Conservation (phyloP, 805 yeast genomes). For the Ogataea minuta region DNA sequence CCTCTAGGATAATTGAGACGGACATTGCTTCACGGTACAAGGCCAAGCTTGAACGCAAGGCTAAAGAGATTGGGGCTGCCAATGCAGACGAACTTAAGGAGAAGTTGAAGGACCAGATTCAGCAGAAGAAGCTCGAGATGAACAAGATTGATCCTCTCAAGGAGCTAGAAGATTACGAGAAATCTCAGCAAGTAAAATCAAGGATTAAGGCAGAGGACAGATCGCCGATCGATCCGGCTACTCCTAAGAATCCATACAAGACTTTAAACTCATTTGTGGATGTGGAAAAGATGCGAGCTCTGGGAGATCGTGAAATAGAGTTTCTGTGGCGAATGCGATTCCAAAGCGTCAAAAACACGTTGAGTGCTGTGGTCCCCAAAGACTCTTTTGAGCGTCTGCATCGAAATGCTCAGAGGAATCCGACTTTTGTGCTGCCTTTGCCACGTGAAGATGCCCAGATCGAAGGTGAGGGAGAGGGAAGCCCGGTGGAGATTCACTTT, state of each 20-base stretch:
- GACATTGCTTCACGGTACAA: slow-evolving; percentile 39
- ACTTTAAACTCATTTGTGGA: slow-evolving; percentile 71
- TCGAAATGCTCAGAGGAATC: slow-evolving; percentile 66
- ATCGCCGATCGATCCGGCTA: slow-evolving; percentile 38
- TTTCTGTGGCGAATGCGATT: slow-evolving; percentile 89
- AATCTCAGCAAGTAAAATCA: slow-evolving; percentile 21
- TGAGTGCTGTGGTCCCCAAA: slow-evolving; percentile 63
- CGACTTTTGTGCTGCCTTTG: slow-evolving; percentile 85
- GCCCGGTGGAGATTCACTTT: slow-evolving; percentile 74
- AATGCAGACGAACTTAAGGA: slow-evolving; percentile 59
- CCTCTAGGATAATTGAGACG: slow-evolving; percentile 30
- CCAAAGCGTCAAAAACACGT: slow-evolving; percentile 51
- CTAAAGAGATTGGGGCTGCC: slow-evolving; percentile 41
- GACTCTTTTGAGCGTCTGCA: slow-evolving; percentile 62
- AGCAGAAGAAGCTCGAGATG: slow-evolving; percentile 51
- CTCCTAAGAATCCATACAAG: slow-evolving; percentile 54
- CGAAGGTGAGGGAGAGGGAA: slow-evolving; percentile 31
- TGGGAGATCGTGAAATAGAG: slow-evolving; percentile 65
- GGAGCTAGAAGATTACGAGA: slow-evolving; percentile 54
- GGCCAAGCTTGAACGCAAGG: slow-evolving; percentile 40
- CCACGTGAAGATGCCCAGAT: slow-evolving; percentile 57
- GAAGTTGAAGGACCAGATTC: slow-evolving; percentile 60
- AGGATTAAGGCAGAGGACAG: slow-evolving; percentile 27
- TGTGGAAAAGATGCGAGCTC: slow-evolving; percentile 55
- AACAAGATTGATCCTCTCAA: slow-evolving; percentile 66